Conservation (phyloP, 352 stramenopile genomes). For the Peronosclerospora sorghi region DNA sequence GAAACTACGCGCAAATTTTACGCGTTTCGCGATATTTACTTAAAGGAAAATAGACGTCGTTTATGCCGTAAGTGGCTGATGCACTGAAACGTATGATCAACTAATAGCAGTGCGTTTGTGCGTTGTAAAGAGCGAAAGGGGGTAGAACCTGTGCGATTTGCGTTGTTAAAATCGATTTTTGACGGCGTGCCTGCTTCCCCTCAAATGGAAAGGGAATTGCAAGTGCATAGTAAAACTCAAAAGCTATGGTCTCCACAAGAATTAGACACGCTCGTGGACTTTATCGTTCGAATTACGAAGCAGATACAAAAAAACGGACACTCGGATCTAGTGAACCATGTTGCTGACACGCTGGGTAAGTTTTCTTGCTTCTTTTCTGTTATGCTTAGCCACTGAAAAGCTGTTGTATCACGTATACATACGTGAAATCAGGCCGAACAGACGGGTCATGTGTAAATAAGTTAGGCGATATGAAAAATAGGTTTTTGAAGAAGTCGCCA, state of each 20-base stretch:
- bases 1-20: constrained; percentile 70
- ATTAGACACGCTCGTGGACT: constrained; percentile 39
- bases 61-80: constrained; percentile 9
- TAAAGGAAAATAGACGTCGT: constrained; percentile 30
- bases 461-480: constrained; percentile 39
- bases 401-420: constrained; percentile 1
- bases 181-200: constrained; percentile 26
- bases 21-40: constrained; percentile 50
- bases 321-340: constrained; percentile 24
- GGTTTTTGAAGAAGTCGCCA: constrained; percentile 30
- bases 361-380: background rate
- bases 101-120: background rate
- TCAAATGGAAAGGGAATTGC: constrained; percentile 8
- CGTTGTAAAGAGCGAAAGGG: constrained; percentile 11
- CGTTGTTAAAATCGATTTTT: constrained; percentile 41
- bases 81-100: background rate
- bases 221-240: constrained; percentile 16
- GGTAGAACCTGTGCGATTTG: constrained; percentile 22
- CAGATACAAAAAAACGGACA: constrained; percentile 43
- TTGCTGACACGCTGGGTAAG: constrained; percentile 28
- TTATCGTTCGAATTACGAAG: constrained; percentile 46
- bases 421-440: constrained; percentile 29
- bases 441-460: constrained; percentile 48
- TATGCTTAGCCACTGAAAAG: background rate
- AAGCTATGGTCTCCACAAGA: constrained; percentile 52